Percentiles rank a stretch among this genome's conserved stretches.
Evolutionary conservation across 345 rosid genomes (phyloP).

Genomic region (Arabidopsis arenosa): DNA sequence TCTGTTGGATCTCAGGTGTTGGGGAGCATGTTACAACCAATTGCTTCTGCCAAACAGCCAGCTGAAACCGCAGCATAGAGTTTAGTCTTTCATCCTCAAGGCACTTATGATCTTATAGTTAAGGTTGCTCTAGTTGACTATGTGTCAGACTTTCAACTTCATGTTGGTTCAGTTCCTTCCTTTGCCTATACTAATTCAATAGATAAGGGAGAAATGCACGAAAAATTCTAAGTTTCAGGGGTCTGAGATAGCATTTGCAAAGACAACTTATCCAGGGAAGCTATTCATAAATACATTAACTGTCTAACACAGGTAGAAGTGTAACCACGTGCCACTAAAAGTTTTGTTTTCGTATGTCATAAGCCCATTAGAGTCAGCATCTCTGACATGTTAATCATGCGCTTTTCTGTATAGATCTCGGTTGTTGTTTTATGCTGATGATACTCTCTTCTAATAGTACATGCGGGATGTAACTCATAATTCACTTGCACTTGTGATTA

Average conservation of each 20-base stretch:
- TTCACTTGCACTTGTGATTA: constrained; percentile 38
- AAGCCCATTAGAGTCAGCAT: not conserved
- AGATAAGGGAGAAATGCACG: not conserved
- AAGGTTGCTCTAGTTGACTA: constrained; percentile 1
- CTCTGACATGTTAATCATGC: not conserved
- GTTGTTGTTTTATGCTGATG: constrained; percentile 22
- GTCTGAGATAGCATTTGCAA: not conserved
- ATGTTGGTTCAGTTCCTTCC: not conserved
- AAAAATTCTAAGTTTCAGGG: not conserved
- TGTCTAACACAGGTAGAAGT: constrained; percentile 3
- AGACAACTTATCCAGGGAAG: constrained; percentile 4
- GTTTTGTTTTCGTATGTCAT: not conserved
- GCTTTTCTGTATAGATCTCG: not conserved
- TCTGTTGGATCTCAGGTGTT: not conserved
- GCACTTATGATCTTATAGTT: not conserved
- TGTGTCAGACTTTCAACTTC: constrained; percentile 3
- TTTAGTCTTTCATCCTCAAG: not conserved
- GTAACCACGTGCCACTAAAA: not conserved
- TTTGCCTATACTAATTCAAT: not conserved
- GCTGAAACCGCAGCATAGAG: not conserved
- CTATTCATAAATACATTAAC: not conserved
- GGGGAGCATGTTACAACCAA: not conserved
- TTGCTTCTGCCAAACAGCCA: not conserved
- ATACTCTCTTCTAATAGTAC: constrained; percentile 3
- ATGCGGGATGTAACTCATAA: constrained; percentile 18